phyloP scores from a whole-genome alignment of 805 yeast species.

The Candida koratica region DNA sequence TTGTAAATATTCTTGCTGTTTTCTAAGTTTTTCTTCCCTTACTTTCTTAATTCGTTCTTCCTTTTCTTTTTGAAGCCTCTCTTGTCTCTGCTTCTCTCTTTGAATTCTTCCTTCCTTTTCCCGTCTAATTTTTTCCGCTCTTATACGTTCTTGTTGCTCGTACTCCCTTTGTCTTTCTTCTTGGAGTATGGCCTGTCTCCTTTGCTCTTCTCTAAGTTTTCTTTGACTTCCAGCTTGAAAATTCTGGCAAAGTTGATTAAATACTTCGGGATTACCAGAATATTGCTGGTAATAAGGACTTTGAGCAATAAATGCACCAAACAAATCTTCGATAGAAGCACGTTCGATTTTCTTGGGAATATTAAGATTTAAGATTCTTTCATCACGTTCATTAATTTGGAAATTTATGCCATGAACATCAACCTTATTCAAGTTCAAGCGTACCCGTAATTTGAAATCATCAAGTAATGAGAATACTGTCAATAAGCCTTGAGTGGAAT shows the following conservation, averaged over 20 bases:
- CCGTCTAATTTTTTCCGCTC: slow-evolving; percentile 4
- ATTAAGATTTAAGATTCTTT: slow-evolving; percentile 32
- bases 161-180: background rate
- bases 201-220: background rate
- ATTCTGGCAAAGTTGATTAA: slow-evolving; percentile 2
- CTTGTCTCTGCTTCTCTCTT: slow-evolving; percentile 8
- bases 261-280: slow-evolving; percentile 2
- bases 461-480: slow-evolving; percentile 28
- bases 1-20: slow-evolving; percentile 11
- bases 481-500: slow-evolving; percentile 30
- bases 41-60: slow-evolving; percentile 14
- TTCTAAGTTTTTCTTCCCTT: slow-evolving; percentile 2
- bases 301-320: slow-evolving; percentile 4
- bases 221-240: slow-evolving; percentile 1
- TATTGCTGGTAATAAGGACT: slow-evolving; percentile 2
- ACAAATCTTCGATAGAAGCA: slow-evolving; percentile 13
- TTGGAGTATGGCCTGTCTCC: background rate
- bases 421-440: slow-evolving; percentile 27
- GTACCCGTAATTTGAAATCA: slow-evolving; percentile 29
- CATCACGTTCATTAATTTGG: slow-evolving; percentile 25
- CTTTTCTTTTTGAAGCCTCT: slow-evolving; percentile 12
- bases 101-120: slow-evolving; percentile 8
- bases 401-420: slow-evolving; percentile 32
- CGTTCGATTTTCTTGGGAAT: slow-evolving; percentile 32
- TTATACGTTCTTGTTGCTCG: slow-evolving; percentile 7